Conservation (phyloP, 352 stramenopile genomes). For the Phytophthora multivora region DNA sequence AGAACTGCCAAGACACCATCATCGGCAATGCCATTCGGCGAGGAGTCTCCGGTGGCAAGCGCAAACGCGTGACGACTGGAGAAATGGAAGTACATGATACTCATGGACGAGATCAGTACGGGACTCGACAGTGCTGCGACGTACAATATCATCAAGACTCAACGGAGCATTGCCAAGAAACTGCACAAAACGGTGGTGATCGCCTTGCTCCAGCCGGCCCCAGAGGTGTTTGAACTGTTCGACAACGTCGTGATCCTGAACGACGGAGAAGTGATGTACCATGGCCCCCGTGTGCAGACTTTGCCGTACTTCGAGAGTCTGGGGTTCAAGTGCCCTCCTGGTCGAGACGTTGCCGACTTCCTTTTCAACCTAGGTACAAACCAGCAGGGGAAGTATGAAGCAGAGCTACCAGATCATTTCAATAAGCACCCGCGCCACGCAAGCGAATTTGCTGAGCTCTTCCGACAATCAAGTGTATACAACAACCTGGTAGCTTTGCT, state of each 20-base stretch:
- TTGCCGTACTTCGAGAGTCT: conserved; percentile 47
- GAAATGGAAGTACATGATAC: conserved; percentile 83
- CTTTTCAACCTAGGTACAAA: conserved; percentile 44
- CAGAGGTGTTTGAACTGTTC: conserved; percentile 56
- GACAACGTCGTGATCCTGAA: conserved; percentile 59
- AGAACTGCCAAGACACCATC: conserved; percentile 57
- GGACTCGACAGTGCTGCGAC: conserved; percentile 61
- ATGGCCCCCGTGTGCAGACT: conserved; percentile 43
- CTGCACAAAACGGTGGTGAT: conserved; percentile 64
- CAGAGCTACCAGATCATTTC: conserved; percentile 1
- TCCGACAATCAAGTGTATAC: conserved; percentile 26
- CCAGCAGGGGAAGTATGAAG: conserved; percentile 40
- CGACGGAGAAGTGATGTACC: conserved; percentile 48
- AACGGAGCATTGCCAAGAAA: conserved; percentile 51
- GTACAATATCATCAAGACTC: conserved; percentile 60
- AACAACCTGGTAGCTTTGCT: conserved; percentile 6
- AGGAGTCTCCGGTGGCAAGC: conserved; percentile 85
- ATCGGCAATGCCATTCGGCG: conserved; percentile 60
- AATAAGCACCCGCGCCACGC: conserved; percentile 23
- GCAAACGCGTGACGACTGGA: conserved; percentile 90
- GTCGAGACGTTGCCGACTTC: conserved; percentile 41
- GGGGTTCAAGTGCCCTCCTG: conserved; percentile 37
- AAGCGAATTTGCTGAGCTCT: conserved; percentile 33
- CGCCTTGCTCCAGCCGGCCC: conserved; percentile 79
- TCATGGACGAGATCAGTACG: conserved; percentile 84